phyloP scores from a whole-genome alignment of 140 eudicot genomes.

The Senecio squalidus region DNA sequence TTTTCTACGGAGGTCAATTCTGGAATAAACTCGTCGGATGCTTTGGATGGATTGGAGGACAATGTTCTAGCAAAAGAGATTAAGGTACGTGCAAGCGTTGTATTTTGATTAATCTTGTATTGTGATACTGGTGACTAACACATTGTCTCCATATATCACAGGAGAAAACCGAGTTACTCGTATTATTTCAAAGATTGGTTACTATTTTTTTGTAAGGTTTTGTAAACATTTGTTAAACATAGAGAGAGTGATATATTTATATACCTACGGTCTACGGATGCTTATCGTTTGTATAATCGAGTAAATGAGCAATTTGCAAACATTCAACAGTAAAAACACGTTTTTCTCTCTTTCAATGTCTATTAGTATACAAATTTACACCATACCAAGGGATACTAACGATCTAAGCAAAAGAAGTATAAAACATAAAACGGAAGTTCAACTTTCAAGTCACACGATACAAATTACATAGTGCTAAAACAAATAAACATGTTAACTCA shows the following conservation, averaged over 20 bases:
- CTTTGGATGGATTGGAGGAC: constrained; percentile 13
- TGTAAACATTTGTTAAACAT: constrained; percentile 4
- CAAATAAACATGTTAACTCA: background rate
- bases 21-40: constrained; percentile 24
- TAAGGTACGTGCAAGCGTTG: constrained; percentile 13
- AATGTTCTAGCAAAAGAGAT: constrained; percentile 25
- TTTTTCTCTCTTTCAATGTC: constrained; percentile 3
- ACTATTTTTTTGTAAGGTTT: constrained; percentile 1
- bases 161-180: background rate
- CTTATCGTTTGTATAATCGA: constrained; percentile 10
- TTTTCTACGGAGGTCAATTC: constrained; percentile 34
- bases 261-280: background rate
- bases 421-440: background rate
- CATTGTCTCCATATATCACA: constrained; percentile 1
- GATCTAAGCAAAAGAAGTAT: constrained; percentile 3
- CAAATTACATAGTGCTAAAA: too few relatives aligned
- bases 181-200: background rate
- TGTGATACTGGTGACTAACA: background rate
- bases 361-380: constrained; percentile 10
- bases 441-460: constrained; percentile 11
- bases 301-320: background rate
- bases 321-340: background rate
- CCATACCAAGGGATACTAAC: background rate
- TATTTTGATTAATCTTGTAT: background rate
- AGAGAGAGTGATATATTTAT: constrained; percentile 4